Base-by-base conservation (phyloP, 139 green algal genomes). In the Eudorina sp. region DNA sequence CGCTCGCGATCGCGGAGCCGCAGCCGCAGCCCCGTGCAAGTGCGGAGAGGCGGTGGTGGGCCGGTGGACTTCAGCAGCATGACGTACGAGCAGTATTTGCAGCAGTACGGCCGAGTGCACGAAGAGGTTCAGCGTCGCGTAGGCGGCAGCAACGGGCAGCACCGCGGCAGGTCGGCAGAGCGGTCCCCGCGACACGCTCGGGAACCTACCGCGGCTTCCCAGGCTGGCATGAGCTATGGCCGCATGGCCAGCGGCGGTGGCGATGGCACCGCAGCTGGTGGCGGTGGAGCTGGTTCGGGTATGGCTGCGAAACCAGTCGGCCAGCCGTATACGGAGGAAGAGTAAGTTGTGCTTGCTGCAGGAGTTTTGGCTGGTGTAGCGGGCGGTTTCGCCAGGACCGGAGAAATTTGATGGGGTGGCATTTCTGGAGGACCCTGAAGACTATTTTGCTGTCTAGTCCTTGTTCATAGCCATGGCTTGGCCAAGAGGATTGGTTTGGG, bases 21-120 rank as follows among this genome's bases (percentile, higher is more conserved):
- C 13, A 73, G 48, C 38, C 66, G 83, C 36, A 88, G 83, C 53
- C 83, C 66, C 6, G 84, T 89, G 78, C 84, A 83, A 40, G 51
- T 11, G n/a, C 31, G 48, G 74, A 0, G 72, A 85, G 23, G 77
- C 27, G 79, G 58, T 25, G 80, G 80, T 4, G n/a, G n/a, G n/a
- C 58, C 68, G 27, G 41, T 69, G 8, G 79, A 93, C 81, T 53
- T 95, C 25, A 45, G 79, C 31, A 64, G 89, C 40, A 95, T 95
- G 91, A 84, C 77, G 16, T 95, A 95, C 48, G 91, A 91, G 6
- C 81, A 95, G n/a, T 95, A 95, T 62, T 55, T 91, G 18, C 83
- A 70, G 14, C 58, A 64, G 64, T 95, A 94, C 53, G n/a, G 89
- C 2, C 64, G 88, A n/a, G 83, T 95, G 36, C 72, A 84, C 72